These are phyloP conservation scores for Chaetothyriales sp. DNA, from an alignment of 2,329 filamentous ascomycete genomes.

Conservation along the genomic window DNA sequence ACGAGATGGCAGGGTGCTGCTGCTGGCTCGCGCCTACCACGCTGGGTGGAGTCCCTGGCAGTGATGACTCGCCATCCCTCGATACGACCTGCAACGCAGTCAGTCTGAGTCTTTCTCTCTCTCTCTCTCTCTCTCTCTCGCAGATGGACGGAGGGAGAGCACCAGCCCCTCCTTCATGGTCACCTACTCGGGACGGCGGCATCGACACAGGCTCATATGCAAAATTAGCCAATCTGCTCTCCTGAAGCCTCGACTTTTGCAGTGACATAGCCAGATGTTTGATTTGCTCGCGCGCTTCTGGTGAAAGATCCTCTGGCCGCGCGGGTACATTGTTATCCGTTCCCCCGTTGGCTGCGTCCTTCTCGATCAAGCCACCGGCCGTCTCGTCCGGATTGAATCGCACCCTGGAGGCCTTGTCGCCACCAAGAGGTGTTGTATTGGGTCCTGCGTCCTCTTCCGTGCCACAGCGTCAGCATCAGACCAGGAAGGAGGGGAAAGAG, in stretches of 20 bases:
- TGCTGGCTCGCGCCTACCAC: slow-evolving; percentile 42
- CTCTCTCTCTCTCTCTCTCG: no score
- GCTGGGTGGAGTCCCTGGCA: slow-evolving; percentile 37
- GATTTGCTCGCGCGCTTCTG: slow-evolving; percentile 46
- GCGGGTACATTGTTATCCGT: slow-evolving; percentile 7
- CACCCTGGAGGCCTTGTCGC: neutral
- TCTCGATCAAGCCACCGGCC: no score
- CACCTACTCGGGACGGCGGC: slow-evolving; percentile 38
- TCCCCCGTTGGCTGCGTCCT: neutral
- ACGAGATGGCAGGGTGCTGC: slow-evolving; percentile 43
- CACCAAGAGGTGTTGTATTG: neutral
- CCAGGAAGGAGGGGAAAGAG: neutral
- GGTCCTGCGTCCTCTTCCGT: neutral
- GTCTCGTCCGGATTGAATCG: neutral
- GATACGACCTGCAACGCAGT: slow-evolving; percentile 21
- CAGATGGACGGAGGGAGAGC: neutral
- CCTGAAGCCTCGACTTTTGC: slow-evolving; percentile 61
- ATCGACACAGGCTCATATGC: slow-evolving; percentile 83
- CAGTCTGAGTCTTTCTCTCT: slow-evolving; percentile 1
- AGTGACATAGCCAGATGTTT: slow-evolving; percentile 57
- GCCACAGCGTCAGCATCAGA: neutral
- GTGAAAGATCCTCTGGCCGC: slow-evolving; percentile 19
- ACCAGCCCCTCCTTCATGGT: neutral
- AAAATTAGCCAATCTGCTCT: slow-evolving; percentile 69
- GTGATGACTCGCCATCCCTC: slow-evolving; percentile 41